phyloP scores from a whole-genome alignment of 2,329 filamentous ascomycete species.

The Grosmannia serpens region DNA sequence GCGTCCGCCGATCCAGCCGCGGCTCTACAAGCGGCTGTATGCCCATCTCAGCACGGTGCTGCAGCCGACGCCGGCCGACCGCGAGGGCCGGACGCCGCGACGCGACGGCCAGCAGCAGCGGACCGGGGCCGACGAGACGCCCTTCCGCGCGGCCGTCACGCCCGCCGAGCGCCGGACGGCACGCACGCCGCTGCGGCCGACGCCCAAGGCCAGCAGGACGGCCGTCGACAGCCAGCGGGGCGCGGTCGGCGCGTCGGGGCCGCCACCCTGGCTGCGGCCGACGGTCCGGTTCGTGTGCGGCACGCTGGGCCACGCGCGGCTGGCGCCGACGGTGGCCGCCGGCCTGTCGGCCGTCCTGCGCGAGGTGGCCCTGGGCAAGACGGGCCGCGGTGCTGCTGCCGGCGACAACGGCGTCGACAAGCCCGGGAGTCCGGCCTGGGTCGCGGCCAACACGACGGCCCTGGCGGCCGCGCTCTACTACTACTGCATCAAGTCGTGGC shows the following conservation, averaged over 20 bases:
- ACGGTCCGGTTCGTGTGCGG: conserved; percentile 55
- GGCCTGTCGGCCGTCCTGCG: conserved; percentile 50
- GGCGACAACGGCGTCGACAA: neutral
- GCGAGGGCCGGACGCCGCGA: neutral
- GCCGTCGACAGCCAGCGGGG: neutral
- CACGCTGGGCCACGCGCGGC: conserved; percentile 44
- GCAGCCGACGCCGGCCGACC: conserved; percentile 13
- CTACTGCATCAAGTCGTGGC: conserved; percentile 37
- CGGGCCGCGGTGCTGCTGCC: neutral
- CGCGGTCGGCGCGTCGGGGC: conserved; percentile 8
- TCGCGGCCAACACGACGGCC: conserved; percentile 35
- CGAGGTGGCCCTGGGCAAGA: conserved; percentile 2
- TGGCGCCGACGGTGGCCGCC: conserved; percentile 63
- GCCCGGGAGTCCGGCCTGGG: conserved; percentile 29
- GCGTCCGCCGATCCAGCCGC: conserved; percentile 65
- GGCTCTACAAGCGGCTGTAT: conserved; percentile 76
- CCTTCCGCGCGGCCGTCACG: neutral
- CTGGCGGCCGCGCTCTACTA: conserved; percentile 51
- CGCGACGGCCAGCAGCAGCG: neutral
- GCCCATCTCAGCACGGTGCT: conserved; percentile 67
- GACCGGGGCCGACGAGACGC: neutral
- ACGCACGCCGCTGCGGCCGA: neutral
- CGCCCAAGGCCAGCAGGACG: conserved; percentile 10
- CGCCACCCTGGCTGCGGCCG: conserved; percentile 58
- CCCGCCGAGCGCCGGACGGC: neutral